These are phyloP conservation scores for Spathaspora arborariae DNA, from an alignment of 805 yeast species.

Conservation along the genomic window DNA sequence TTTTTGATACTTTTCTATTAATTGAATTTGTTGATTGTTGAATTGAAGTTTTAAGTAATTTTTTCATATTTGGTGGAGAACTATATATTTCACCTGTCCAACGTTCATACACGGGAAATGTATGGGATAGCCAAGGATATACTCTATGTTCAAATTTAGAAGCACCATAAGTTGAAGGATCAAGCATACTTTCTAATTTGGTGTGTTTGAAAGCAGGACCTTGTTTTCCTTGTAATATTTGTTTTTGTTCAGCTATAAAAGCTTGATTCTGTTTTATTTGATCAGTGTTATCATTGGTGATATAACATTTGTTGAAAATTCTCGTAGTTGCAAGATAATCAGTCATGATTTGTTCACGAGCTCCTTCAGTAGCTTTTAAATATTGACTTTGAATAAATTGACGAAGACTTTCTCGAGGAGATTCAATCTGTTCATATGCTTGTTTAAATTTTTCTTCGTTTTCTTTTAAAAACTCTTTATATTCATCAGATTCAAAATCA, in stretches of 20 bases:
- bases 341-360: slow-evolving; percentile 32
- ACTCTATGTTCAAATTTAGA: slow-evolving; percentile 25
- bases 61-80: slow-evolving; percentile 15
- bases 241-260: background rate
- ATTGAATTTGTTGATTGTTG: background rate
- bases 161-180: slow-evolving; percentile 21
- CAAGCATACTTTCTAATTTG: background rate
- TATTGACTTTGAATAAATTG: slow-evolving; percentile 23
- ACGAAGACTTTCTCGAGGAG: slow-evolving; percentile 13
- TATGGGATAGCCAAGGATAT: slow-evolving; percentile 38
- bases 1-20: slow-evolving; percentile 6
- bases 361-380: slow-evolving; percentile 16
- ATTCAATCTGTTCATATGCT: background rate
- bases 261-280: background rate
- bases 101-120: slow-evolving; percentile 35
- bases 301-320: slow-evolving; percentile 44
- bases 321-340: slow-evolving; percentile 43
- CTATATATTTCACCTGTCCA: slow-evolving; percentile 32
- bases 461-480: background rate
- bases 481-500: slow-evolving; percentile 1
- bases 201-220: background rate
- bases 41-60: background rate
- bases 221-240: background rate
- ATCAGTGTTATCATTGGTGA: slow-evolving; percentile 18
- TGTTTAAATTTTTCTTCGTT: background rate